Percentiles rank a stretch among this genome's conserved stretches.
Conservation (phyloP, 352 stramenopile genomes). For the Sclerospora graminicola region DNA sequence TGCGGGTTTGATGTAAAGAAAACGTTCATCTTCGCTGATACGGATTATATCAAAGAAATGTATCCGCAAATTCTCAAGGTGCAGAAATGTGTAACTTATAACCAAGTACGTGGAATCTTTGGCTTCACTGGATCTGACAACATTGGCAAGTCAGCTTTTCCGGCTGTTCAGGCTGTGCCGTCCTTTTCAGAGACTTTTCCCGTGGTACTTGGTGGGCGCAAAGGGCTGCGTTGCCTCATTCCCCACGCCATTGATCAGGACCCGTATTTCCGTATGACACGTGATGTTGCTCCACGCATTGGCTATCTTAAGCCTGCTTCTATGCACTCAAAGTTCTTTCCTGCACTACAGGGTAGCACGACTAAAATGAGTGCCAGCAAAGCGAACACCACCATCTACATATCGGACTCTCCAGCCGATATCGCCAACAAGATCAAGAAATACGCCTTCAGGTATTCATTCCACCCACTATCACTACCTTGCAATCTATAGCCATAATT, state of each 20-base stretch:
- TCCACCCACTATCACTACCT: not conserved
- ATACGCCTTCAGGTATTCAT: slow-evolving; percentile 67
- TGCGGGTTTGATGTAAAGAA: slow-evolving; percentile 95
- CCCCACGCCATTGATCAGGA: slow-evolving; percentile 99
- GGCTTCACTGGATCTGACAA: slow-evolving; percentile 97
- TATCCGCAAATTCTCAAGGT: slow-evolving; percentile 99
- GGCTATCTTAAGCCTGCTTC: slow-evolving; percentile 94
- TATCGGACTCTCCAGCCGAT: slow-evolving; percentile 96
- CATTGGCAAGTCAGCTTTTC: slow-evolving; percentile 99
- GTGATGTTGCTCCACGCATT: slow-evolving; percentile 97
- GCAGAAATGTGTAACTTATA: slow-evolving; percentile 98
- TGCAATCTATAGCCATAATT: too few relatives aligned
- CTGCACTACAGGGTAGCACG: slow-evolving; percentile 91
- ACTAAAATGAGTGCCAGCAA: slow-evolving; percentile 99
- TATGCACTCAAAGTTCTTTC: slow-evolving; percentile 99
- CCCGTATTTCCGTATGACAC: slow-evolving; percentile 97
- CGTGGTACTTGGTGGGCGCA: slow-evolving; percentile 72
- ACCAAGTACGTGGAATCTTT: slow-evolving; percentile 97
- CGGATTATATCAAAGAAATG: slow-evolving; percentile 98
- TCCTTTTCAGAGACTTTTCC: slow-evolving; percentile 98
- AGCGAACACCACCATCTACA: slow-evolving; percentile 96
- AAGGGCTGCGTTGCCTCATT: slow-evolving; percentile 96
- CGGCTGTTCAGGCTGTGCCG: slow-evolving; percentile 94
- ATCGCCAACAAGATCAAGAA: slow-evolving; percentile 91
- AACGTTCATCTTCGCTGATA: slow-evolving; percentile 99